These are phyloP conservation scores for Lactarius hengduanensis DNA, from an alignment of 768 basidiomycete genomes.

Conservation along the genomic window DNA sequence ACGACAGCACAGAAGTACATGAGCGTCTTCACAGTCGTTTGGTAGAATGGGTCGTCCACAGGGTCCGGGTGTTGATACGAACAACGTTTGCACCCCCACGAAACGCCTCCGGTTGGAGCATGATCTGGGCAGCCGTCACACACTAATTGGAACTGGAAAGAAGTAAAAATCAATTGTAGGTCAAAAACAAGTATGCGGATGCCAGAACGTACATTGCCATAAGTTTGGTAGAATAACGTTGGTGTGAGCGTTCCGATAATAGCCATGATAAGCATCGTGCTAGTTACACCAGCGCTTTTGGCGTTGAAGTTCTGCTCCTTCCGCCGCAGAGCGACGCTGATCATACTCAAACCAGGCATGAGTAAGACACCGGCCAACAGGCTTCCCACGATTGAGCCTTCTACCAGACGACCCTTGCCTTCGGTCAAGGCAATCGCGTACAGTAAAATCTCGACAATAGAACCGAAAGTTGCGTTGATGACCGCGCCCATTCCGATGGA, in stretches of 20 bases:
- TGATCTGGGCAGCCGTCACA: slow-evolving; percentile 73
- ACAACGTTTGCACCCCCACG: slow-evolving; percentile 90
- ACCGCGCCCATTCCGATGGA: slow-evolving; percentile 99
- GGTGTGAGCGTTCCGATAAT: slow-evolving; percentile 95
- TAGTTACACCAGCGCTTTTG: slow-evolving; percentile 98
- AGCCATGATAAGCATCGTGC: slow-evolving; percentile 99
- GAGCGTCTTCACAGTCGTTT: slow-evolving; percentile 88
- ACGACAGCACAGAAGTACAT: slow-evolving; percentile 96
- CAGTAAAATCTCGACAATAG: slow-evolving; percentile 95
- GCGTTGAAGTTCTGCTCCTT: slow-evolving; percentile 99
- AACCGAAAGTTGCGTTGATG: slow-evolving; percentile 98
- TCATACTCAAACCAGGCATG: slow-evolving; percentile 98
- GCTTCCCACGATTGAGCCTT: slow-evolving; percentile 95
- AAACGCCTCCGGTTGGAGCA: slow-evolving; percentile 36
- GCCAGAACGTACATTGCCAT: slow-evolving; percentile 77
- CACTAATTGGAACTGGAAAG: slow-evolving; percentile 74
- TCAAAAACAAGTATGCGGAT: slow-evolving; percentile 9
- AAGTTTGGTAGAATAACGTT: slow-evolving; percentile 97
- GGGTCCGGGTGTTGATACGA: slow-evolving; percentile 96
- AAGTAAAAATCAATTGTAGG: slow-evolving; percentile 19
- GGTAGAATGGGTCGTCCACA: slow-evolving; percentile 92
- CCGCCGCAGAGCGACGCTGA: slow-evolving; percentile 77
- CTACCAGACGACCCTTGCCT: slow-evolving; percentile 89
- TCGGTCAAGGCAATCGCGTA: slow-evolving; percentile 89
- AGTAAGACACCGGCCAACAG: slow-evolving; percentile 92